phyloP scores from a whole-genome alignment of 2,329 filamentous ascomycete genomes.

The Bipolaris oryzae region DNA sequence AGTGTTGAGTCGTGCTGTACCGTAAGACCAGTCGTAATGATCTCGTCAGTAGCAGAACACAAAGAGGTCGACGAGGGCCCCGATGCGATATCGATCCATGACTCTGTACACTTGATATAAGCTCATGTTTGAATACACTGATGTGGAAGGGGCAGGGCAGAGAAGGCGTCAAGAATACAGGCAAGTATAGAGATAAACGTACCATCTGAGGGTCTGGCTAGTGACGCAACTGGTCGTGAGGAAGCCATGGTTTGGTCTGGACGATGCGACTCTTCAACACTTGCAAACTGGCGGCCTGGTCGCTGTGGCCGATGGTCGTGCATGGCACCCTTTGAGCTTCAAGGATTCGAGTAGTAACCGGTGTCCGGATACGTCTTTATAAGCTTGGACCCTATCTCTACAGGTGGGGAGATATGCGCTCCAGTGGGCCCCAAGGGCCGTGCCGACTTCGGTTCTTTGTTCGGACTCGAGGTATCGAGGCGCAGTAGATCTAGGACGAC shows the following conservation, averaged over 20 bases:
- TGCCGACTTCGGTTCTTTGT: conserved; percentile 43
- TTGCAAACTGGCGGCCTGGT: conserved; percentile 28
- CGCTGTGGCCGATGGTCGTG: conserved; percentile 35
- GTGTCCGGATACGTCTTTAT: conserved; percentile 5
- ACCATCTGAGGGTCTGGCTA: conserved; percentile 40
- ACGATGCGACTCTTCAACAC: conserved; percentile 22
- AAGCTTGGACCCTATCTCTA: conserved; percentile 16
- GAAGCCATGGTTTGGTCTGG: conserved; percentile 30
- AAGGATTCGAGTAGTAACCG: background rate
- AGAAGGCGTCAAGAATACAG: background rate
- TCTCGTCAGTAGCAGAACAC: conserved; percentile 83
- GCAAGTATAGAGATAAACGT: conserved; percentile 6
- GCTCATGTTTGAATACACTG: conserved; percentile 5
- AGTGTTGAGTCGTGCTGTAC: conserved; percentile 70
- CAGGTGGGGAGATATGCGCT: conserved; percentile 32
- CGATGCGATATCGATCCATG: conserved; percentile 93
- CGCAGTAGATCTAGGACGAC: conserved; percentile 4
- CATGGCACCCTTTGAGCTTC: conserved; percentile 22
- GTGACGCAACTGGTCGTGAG: conserved; percentile 23
- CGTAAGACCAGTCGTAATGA: conserved; percentile 84
- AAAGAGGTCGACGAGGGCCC: conserved; percentile 92
- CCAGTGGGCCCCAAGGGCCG: conserved; percentile 33
- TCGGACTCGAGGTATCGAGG: conserved; percentile 7
- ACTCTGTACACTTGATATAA: conserved; percentile 66
- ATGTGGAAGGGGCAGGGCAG: background rate